Evolutionary conservation across 2,329 filamentous ascomycete species (phyloP).

Genomic region (Beauveria sp.): DNA sequence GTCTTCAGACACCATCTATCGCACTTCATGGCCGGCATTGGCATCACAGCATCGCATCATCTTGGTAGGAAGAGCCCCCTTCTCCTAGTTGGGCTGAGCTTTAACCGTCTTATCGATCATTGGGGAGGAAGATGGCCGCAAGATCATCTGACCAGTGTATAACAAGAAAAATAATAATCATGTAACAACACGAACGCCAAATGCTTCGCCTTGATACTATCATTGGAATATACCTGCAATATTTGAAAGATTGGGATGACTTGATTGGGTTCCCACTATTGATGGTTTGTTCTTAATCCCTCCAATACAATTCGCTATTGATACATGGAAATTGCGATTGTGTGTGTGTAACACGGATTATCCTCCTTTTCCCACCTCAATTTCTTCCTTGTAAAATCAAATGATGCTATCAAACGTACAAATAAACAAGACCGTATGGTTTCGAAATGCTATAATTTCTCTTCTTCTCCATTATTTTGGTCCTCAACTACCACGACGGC

Average conservation of each 20-base stretch:
- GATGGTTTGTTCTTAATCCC: neutral
- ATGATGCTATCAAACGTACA: neutral
- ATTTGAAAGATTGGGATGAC: neutral
- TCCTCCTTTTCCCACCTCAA: neutral
- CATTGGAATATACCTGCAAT: neutral
- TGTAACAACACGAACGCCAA: neutral
- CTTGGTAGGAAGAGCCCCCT: too few species aligned
- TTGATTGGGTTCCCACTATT: neutral
- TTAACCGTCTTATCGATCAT: too few species aligned
- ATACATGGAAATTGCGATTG: neutral
- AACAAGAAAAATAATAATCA: neutral
- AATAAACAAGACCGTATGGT: neutral
- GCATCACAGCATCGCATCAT: too few species aligned
- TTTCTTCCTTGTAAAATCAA: neutral
- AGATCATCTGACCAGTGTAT: too few species aligned
- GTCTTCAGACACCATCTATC: too few species aligned
- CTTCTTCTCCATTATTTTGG: neutral
- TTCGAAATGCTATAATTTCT: neutral
- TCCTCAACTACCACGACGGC: conserved; percentile 22
- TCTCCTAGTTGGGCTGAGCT: too few species aligned
- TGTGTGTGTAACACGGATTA: neutral
- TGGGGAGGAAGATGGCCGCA: too few species aligned
- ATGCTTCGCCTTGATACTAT: neutral
- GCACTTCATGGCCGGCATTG: too few species aligned
- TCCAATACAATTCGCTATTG: conserved; percentile 1